Conservation (phyloP, 768 basidiomycete species). For the Exidia glandulosa region DNA sequence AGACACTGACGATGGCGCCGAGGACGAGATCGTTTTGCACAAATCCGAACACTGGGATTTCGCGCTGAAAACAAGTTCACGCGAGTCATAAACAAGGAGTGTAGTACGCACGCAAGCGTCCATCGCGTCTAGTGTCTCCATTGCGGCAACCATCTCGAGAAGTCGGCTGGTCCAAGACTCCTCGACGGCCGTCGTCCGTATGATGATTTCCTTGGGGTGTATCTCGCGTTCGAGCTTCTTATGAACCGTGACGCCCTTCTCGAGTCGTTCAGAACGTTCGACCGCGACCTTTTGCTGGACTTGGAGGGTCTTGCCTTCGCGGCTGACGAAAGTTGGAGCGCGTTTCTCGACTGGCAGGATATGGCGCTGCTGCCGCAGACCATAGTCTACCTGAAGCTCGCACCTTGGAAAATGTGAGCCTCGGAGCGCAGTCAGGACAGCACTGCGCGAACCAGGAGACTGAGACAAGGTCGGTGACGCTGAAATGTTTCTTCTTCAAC, state of each 20-base stretch:
- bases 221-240: constrained; percentile 67
- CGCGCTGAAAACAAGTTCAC: constrained; percentile 38
- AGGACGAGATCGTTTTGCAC: constrained; percentile 51
- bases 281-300: constrained; percentile 38
- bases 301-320: constrained; percentile 47
- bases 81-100: background rate
- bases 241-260: constrained; percentile 58
- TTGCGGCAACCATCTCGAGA: constrained; percentile 55
- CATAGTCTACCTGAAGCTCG: constrained; percentile 70
- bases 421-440: no score
- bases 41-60: constrained; percentile 76
- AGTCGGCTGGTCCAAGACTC: constrained; percentile 70
- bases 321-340: constrained; percentile 45
- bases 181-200: constrained; percentile 44
- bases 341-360: constrained; percentile 18
- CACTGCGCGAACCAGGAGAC: no score
- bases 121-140: constrained; percentile 38
- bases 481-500: no score
- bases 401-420: constrained; percentile 45
- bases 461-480: background rate
- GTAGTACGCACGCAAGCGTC: constrained; percentile 43
- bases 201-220: constrained; percentile 40
- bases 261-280: constrained; percentile 41
- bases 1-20: constrained; percentile 50
- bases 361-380: constrained; percentile 46